phyloP scores from a whole-genome alignment of 129 eudicot species.

The Logfia minima region DNA sequence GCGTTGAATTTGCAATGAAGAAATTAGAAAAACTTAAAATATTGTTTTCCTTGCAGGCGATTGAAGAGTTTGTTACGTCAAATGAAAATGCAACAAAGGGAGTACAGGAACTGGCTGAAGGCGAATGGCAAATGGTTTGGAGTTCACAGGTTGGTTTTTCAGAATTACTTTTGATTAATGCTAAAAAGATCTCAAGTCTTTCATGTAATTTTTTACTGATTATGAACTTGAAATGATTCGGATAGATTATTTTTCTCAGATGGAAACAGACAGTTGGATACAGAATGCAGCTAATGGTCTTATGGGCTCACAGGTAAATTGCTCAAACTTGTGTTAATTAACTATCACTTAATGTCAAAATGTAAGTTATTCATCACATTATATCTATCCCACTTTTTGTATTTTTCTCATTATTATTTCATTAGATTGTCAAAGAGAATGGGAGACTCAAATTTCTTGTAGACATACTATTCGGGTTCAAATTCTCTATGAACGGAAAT shows the following conservation, averaged over 20 bases:
- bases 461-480: conserved; percentile 67
- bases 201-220: neutral
- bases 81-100: conserved; percentile 42
- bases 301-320: conserved; percentile 81
- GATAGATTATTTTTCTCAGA: conserved; percentile 34
- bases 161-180: neutral
- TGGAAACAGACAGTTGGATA: conserved; percentile 96
- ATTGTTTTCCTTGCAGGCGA: conserved; percentile 50
- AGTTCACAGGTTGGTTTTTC: conserved; percentile 72
- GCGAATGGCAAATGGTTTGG: conserved; percentile 98
- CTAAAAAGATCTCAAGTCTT: neutral
- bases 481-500: conserved; percentile 87
- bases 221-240: no score
- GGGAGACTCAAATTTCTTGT: conserved; percentile 79
- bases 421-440: conserved; percentile 63
- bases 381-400: neutral
- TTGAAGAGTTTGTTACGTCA: conserved; percentile 57
- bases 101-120: conserved; percentile 66
- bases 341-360: neutral
- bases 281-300: conserved; percentile 97
- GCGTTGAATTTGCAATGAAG: conserved; percentile 5
- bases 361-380: conserved; percentile 7
- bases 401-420: no score
- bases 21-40: neutral
- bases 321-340: neutral